Percentiles rank a stretch among this genome's conserved stretches.
Evolutionary conservation across 805 yeast species (phyloP).

Genomic region (Candida suzukii): DNA sequence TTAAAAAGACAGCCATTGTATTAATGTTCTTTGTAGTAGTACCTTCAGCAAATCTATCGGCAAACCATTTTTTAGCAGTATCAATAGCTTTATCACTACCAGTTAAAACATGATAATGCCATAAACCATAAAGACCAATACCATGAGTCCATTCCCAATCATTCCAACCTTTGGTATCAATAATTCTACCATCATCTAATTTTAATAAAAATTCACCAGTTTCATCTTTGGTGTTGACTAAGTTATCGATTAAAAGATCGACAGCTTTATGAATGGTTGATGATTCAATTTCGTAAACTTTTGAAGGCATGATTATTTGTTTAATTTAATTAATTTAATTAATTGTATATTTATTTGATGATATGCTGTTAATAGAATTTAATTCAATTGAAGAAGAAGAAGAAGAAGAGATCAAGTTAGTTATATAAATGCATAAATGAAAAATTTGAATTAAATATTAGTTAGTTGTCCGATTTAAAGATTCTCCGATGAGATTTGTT

Average conservation of each 20-base stretch:
- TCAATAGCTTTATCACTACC: constrained; percentile 16
- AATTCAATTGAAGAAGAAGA: too few species aligned
- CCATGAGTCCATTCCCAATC: constrained; percentile 36
- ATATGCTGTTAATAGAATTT: too few species aligned
- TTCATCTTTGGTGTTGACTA: constrained; percentile 24
- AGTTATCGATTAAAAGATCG: constrained; percentile 16
- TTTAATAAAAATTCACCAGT: constrained; percentile 24
- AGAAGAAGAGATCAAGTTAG: too few species aligned
- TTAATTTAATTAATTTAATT: not conserved
- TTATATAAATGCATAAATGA: too few species aligned
- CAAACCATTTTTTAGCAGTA: constrained; percentile 24
- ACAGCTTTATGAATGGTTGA: constrained; percentile 11
- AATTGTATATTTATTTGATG: too few species aligned
- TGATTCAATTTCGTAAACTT: constrained; percentile 10
- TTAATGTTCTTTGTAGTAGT: constrained; percentile 28
- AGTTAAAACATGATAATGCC: constrained; percentile 27
- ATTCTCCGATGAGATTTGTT: too few species aligned
- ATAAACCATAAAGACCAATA: constrained; percentile 30
- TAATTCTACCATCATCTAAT: constrained; percentile 26
- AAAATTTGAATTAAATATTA: too few species aligned
- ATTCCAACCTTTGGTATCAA: constrained; percentile 33
- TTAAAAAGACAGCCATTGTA: constrained; percentile 29
- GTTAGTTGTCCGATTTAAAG: too few species aligned
- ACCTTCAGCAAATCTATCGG: constrained; percentile 23
- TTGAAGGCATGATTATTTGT: constrained; percentile 10